Conservation (phyloP, 768 basidiomycete genomes). For the Dioszegia aurantiaca region DNA sequence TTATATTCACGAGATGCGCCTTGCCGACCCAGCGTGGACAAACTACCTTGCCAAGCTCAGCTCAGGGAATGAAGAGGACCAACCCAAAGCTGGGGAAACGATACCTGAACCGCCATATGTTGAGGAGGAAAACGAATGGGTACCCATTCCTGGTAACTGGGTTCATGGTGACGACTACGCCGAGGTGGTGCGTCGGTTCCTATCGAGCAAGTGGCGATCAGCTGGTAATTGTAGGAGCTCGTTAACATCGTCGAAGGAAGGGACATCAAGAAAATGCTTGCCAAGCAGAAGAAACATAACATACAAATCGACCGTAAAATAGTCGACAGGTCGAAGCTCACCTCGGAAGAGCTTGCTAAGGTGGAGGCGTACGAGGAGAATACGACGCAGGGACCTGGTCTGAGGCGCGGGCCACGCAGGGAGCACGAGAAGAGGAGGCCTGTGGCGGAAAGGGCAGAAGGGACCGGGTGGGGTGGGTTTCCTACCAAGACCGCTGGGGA, state of each 20-base stretch:
- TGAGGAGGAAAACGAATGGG: constrained; percentile 14
- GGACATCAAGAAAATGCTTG: not conserved
- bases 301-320: constrained; percentile 1
- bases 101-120: not conserved
- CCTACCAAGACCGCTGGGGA: constrained; percentile 11
- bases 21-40: constrained; percentile 30
- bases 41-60: constrained; percentile 17
- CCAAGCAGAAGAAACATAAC: constrained; percentile 6
- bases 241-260: not conserved
- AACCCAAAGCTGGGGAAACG: constrained; percentile 17
- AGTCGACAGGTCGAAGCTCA: not conserved
- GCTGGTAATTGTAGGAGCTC: constrained; percentile 6
- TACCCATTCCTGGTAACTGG: constrained; percentile 8
- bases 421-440: not conserved
- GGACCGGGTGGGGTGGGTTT: constrained; percentile 37
- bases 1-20: constrained; percentile 40
- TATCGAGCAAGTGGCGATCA: not conserved
- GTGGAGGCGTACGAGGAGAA: constrained; percentile 28
- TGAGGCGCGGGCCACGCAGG: constrained; percentile 30
- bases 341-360: constrained; percentile 5
- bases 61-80: constrained; percentile 19
- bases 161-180: not conserved
- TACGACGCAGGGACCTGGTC: constrained; percentile 33
- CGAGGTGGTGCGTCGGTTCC: not conserved
- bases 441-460: constrained; percentile 2